Evolutionary conservation across 768 basidiomycete species (phyloP), one percentile per base, ranked within the genome.

Genomic region (Leucogyrophana mollusca): DNA sequence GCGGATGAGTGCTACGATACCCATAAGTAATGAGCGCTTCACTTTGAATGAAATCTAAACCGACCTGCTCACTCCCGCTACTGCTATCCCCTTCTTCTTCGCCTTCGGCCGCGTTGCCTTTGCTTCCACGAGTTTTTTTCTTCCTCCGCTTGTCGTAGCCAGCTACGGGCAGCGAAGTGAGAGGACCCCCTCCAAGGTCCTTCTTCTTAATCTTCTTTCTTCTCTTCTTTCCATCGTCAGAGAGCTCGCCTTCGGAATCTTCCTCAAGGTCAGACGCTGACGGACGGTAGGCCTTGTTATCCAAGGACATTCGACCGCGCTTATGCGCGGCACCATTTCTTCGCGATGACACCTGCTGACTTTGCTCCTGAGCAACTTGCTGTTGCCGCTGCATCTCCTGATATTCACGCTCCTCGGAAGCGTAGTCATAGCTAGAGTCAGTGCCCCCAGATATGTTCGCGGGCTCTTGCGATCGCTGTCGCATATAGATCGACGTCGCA

Each of bases 211-310:
- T 79, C 52, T 59, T 68, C 45, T 66, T 66, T 68, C 73, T 81
- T 61, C 74, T 74, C 58, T 73, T 74, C 55, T 71, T 73, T 47
- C 73, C 81, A 42, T 69, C 71, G 23, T 73, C 79, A 20, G 77
- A 78, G 24, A 76, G 73, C 40, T 79, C 78, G 40, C 83, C 82
- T 25, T 82, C 84, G 6, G 83, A 81, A 7, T 78, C 76, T 33
- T 69, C 73, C 33, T 89, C 87, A 25, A 79, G 54, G 53, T 87
- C 86, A 7, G 83, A 85, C 45, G 64, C 61, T 1, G 80, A 66
- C 16, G 90, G 90, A 43, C 77, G 77, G 56, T 91, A 93, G 1
- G 90, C 90, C 61, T 86, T 88, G 67, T 91, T 90, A 62, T 92
- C 90, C 18, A 70, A 57, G 0, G 85, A 86, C 51, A 90, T 87